Evolutionary conservation across 2,329 filamentous ascomycete genomes (phyloP).

Genomic region (Penicillium concentricum): DNA sequence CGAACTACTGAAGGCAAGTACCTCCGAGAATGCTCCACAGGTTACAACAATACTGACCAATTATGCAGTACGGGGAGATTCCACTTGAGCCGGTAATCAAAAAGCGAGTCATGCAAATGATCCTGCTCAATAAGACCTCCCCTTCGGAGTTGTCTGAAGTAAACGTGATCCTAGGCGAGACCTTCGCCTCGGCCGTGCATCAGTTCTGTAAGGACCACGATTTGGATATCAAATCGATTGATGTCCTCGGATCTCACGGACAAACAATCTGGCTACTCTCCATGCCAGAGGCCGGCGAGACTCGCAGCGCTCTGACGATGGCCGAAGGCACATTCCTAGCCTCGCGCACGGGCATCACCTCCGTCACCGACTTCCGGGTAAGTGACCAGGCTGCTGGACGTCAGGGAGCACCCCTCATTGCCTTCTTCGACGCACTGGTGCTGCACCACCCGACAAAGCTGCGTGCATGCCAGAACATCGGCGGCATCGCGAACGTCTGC

Average conservation of each 20-base stretch:
- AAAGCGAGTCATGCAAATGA: constrained; percentile 58
- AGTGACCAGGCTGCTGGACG: constrained; percentile 57
- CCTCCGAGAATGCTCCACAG: background rate
- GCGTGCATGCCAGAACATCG: constrained; percentile 61
- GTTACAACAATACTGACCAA: background rate
- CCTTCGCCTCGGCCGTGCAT: constrained; percentile 54
- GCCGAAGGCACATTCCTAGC: constrained; percentile 58
- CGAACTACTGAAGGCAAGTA: constrained; percentile 47
- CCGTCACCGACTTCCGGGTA: constrained; percentile 59
- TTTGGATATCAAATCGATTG: constrained; percentile 49
- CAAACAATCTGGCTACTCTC: constrained; percentile 59
- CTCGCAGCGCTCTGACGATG: constrained; percentile 54
- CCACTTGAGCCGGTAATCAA: constrained; percentile 55
- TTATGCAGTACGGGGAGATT: constrained; percentile 54
- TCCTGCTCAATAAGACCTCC: constrained; percentile 54
- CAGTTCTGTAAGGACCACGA: constrained; percentile 50
- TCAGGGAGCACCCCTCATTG: constrained; percentile 57
- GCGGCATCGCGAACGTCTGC: constrained; percentile 61
- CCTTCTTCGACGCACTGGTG: constrained; percentile 57
- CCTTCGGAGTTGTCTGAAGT: constrained; percentile 56
- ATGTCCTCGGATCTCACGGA: constrained; percentile 58
- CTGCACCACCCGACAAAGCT: constrained; percentile 58
- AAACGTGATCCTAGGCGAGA: constrained; percentile 58
- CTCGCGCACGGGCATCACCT: constrained; percentile 56
- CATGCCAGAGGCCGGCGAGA: constrained; percentile 52